Evolutionary conservation across 2,329 filamentous ascomycete species (phyloP).

Genomic region (Chaetoscypha palmicola): DNA sequence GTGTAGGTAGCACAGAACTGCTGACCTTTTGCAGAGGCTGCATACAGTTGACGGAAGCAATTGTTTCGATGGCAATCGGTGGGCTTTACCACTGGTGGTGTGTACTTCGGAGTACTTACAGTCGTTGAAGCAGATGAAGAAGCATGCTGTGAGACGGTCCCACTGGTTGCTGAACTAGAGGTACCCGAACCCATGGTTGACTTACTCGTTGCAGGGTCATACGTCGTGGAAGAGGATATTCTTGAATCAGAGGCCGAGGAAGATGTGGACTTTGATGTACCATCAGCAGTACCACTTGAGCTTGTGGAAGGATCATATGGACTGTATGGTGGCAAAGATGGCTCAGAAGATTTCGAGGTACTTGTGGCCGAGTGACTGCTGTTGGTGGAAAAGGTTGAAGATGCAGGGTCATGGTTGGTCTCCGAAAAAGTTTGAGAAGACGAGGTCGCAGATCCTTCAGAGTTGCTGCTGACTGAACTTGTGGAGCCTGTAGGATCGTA

Average conservation of each 20-base stretch:
- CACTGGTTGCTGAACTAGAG: no score
- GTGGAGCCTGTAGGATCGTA: not conserved
- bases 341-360: no score
- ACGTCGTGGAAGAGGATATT: no score
- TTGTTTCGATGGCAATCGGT: constrained; percentile 22
- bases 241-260: no score
- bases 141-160: not conserved
- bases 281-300: no score
- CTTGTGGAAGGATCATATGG: not conserved
- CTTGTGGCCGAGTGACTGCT: no score
- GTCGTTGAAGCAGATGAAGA: not conserved
- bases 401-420: not conserved
- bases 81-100: constrained; percentile 7
- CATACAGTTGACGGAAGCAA: constrained; percentile 22
- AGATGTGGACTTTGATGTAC: no score
- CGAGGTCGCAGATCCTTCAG: not conserved
- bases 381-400: not conserved
- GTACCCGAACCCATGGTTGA: no score
- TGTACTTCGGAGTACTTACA: not conserved
- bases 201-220: no score
- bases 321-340: not conserved
- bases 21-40: constrained; percentile 13
- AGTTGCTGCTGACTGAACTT: not conserved
- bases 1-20: constrained; percentile 26
- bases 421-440: not conserved